Conservation (phyloP, 106 monocot genomes). For the Allium cepa region DNA sequence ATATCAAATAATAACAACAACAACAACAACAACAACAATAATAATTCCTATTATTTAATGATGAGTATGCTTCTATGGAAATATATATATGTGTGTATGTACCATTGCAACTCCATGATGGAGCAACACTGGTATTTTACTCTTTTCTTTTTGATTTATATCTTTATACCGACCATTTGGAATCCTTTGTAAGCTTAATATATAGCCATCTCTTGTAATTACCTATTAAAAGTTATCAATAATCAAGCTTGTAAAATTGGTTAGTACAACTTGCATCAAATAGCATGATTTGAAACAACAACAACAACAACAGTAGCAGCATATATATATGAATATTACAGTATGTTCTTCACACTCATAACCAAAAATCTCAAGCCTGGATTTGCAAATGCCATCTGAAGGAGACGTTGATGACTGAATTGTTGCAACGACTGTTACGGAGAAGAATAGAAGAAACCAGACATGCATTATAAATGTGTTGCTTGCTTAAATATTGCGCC, state of each 20-base stretch:
- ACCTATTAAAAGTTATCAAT: slow-evolving; percentile 19
- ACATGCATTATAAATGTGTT: background rate
- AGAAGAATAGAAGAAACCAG: background rate
- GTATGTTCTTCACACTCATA: slow-evolving; percentile 14
- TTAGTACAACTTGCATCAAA: no score
- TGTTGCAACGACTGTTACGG: background rate
- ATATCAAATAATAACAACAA: no score
- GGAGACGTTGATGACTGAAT: background rate
- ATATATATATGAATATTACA: background rate
- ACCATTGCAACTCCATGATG: slow-evolving; percentile 46
- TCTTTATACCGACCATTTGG: slow-evolving; percentile 9
- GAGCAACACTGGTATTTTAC: slow-evolving; percentile 27
- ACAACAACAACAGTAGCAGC: no score
- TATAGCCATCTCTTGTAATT: slow-evolving; percentile 54
- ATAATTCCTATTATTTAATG: no score
- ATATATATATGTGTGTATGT: background rate
- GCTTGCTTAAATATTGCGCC: no score
- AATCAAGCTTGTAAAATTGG: background rate
- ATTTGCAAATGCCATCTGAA: slow-evolving; percentile 8
- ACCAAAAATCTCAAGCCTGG: background rate
- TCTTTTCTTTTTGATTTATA: background rate
- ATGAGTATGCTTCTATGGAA: no score
- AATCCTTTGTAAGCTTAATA: slow-evolving; percentile 48
- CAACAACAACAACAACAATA: no score
- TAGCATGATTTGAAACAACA: no score